phyloP scores from a whole-genome alignment of 768 basidiomycete species.

The Suillus tomentosus region DNA sequence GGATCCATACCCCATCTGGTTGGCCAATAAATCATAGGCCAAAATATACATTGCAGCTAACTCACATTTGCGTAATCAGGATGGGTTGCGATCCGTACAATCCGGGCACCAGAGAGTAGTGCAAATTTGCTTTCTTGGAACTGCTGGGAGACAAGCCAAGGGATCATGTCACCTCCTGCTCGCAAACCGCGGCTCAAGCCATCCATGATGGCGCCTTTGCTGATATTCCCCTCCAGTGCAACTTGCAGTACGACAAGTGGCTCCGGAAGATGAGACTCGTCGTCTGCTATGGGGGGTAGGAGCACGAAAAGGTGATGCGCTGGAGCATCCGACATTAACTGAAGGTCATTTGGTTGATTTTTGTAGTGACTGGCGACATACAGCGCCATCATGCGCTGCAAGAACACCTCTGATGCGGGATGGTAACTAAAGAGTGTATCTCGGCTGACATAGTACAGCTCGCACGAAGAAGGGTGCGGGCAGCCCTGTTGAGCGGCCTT shows the following conservation, averaged over 20 bases:
- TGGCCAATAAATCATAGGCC: constrained; percentile 11
- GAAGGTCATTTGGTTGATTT: constrained; percentile 98
- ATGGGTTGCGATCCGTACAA: constrained; percentile 93
- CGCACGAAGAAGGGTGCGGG: constrained; percentile 92
- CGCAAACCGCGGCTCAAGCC: constrained; percentile 81
- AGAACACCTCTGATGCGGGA: constrained; percentile 94
- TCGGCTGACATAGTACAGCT: constrained; percentile 92
- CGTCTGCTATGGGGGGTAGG: constrained; percentile 87
- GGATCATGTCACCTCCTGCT: constrained; percentile 95
- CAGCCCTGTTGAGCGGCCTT: constrained; percentile 66
- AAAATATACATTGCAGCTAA: constrained; percentile 14
- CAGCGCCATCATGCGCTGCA: constrained; percentile 97
- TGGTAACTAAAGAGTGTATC: constrained; percentile 98
- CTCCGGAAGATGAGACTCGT: constrained; percentile 89
- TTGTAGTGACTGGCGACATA: constrained; percentile 99
- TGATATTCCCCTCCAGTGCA: constrained; percentile 92
- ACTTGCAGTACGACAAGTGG: constrained; percentile 96
- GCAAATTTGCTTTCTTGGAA: constrained; percentile 97
- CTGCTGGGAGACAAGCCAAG: constrained; percentile 93
- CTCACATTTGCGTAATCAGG: constrained; percentile 91
- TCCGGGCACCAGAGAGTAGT: constrained; percentile 82
- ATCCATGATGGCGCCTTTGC: constrained; percentile 82
- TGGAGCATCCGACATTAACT: constrained; percentile 94
- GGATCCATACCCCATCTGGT: constrained; percentile 95
- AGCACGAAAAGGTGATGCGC: constrained; percentile 97